phyloP scores from a whole-genome alignment of 371 early-diverging fungal species.

The Actinomucor elegans region DNA sequence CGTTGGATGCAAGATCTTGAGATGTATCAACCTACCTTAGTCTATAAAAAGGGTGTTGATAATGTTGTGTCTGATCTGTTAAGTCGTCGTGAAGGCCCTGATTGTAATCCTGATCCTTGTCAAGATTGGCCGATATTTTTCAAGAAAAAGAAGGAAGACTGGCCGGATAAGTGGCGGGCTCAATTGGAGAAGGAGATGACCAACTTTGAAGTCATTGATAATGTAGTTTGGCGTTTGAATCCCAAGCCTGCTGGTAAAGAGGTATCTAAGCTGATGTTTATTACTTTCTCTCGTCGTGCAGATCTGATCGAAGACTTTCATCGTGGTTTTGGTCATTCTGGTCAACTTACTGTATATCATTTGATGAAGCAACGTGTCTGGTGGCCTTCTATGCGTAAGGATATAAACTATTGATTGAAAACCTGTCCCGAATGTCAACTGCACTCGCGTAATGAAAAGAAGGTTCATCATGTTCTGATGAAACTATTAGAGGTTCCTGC shows the following conservation, averaged over 20 bases:
- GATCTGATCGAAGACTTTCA: slow-evolving; percentile 13
- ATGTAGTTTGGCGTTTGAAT: neutral
- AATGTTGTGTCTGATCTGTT: slow-evolving; percentile 24
- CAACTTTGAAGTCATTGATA: neutral
- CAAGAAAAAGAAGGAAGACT: neutral
- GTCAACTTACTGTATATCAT: neutral
- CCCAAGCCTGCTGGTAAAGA: neutral
- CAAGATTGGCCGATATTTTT: neutral
- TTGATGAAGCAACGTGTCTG: slow-evolving; percentile 9
- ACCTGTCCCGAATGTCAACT: slow-evolving; percentile 14
- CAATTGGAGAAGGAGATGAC: neutral
- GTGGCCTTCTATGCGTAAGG: slow-evolving; percentile 11
- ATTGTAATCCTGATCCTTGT: neutral
- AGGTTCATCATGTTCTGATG: slow-evolving; percentile 1
- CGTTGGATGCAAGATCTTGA: slow-evolving; percentile 32
- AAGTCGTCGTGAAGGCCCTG: slow-evolving; percentile 13
- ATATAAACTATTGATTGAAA: slow-evolving; percentile 3
- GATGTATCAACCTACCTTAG: slow-evolving; percentile 29
- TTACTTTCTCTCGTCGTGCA: slow-evolving; percentile 9
- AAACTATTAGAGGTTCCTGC: slow-evolving; percentile 7
- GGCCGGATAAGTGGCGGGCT: neutral
- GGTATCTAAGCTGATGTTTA: neutral
- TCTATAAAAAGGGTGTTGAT: slow-evolving; percentile 26
- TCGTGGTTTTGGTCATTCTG: slow-evolving; percentile 13
- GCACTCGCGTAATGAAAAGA: neutral